These are phyloP conservation scores for Aspergillus wentii DNA, from an alignment of 495 filamentous ascomycete species.

Conservation along the genomic window DNA sequence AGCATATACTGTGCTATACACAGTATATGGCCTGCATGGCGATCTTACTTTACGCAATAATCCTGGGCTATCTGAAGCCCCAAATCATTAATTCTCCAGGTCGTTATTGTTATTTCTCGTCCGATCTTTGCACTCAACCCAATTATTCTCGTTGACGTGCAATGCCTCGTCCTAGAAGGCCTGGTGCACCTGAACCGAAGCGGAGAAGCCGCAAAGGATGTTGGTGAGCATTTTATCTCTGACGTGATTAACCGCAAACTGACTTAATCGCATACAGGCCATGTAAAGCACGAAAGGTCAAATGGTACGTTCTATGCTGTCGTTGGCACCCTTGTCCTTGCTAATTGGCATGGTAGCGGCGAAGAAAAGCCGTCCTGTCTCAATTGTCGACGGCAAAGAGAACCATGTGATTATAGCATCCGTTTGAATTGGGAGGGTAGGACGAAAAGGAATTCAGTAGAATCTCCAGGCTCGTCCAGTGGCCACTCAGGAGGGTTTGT, in stretches of 20 bases:
- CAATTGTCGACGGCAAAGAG: constrained; percentile 72
- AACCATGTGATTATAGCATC: constrained; percentile 82
- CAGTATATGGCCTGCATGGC: constrained; percentile 25
- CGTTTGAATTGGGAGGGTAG: constrained; percentile 81
- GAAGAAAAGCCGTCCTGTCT: constrained; percentile 75
- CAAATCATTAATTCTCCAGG: constrained; percentile 13
- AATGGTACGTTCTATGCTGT: constrained; percentile 51
- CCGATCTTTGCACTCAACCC: constrained; percentile 10
- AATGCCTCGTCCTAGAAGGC: constrained; percentile 66
- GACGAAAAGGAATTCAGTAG: constrained; percentile 38
- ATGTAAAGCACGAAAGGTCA: constrained; percentile 82
- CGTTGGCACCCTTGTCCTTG: neutral
- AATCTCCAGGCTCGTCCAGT: constrained; percentile 32
- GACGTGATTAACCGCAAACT: constrained; percentile 1
- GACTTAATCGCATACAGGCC: constrained; percentile 45
- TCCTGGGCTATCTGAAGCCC: constrained; percentile 16
- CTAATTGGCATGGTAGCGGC: constrained; percentile 33
- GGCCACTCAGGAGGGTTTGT: constrained; percentile 18
- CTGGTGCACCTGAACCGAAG: constrained; percentile 63
- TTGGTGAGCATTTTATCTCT: constrained; percentile 55
- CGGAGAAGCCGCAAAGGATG: constrained; percentile 78
- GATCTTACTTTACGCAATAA: constrained; percentile 19
- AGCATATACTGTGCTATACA: constrained; percentile 5
- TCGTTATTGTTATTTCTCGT: constrained; percentile 11
- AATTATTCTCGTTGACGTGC: constrained; percentile 14